Base-by-base conservation (phyloP, 192 early-diverging fungal genomes). In the Podochytrium sp. region DNA sequence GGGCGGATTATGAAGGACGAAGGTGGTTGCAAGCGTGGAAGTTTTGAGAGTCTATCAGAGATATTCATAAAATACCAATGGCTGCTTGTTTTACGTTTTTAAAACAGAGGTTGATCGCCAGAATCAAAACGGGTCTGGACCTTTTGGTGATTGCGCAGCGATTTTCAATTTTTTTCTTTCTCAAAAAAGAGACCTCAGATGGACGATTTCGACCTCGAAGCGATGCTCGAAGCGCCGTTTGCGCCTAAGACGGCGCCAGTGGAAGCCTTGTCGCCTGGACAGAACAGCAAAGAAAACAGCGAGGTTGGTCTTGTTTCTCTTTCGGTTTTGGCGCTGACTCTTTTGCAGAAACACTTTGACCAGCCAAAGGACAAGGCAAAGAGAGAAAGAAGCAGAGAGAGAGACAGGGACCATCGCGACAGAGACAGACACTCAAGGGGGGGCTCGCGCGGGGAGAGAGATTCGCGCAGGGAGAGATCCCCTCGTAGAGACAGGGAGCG, bases 11-110 rank as follows among this genome's bases (percentile, higher is more conserved):
- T 55, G 82, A 87, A 60, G 70, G 75, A 20, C 76, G 82, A 29
- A 85, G 87, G 68, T 97, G 95, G 95, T 61, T 92, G 1, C 79
- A 66, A 2, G 81, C 86, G 0, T 97, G 95, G 94, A 94, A 94
- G 76, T 84, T 96, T 43, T 77, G 81, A 53, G 85, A 91, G 58
- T 47, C 20, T 47, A 20, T 47, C 20, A 12, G 43, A 12, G n/a
- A n/a, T n/a, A n/a, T n/a, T n/a, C n/a, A n/a, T n/a, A n/a, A n/a
- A n/a, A n/a, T n/a, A n/a, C n/a, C n/a, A n/a, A n/a, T n/a, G n/a
- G n/a, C n/a, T n/a, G n/a, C n/a, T n/a, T n/a, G n/a, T n/a, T n/a
- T n/a, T n/a, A n/a, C n/a, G n/a, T n/a, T n/a, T n/a, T n/a, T n/a
- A n/a, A n/a, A n/a, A n/a, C n/a, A n/a, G n/a, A n/a, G n/a, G n/a